Base-by-base conservation (phyloP, 768 basidiomycete genomes). In the Pilatotrama ljubarskyi region DNA sequence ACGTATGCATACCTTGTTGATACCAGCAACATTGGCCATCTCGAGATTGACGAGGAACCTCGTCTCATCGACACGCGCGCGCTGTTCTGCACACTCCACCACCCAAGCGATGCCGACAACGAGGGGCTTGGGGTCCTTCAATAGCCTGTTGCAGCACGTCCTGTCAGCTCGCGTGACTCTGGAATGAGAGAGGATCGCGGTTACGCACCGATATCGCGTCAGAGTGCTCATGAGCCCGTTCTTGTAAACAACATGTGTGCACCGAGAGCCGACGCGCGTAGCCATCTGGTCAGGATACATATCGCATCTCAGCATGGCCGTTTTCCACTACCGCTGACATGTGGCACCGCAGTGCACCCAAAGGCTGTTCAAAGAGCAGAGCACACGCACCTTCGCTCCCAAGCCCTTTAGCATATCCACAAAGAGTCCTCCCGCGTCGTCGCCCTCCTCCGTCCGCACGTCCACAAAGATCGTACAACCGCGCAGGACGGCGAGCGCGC, bases 51-150 rank as follows among this genome's bases (percentile, higher is more conserved):
- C 80, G 32, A 85, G 73, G 68, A 85, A 90, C 43, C 75, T 79
- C 3, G 76, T 71, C 69, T 93, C 93, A 22, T 87, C 90, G 3
- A 89, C 82, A 44, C 74, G 81, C 38, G 72, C 72, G 44, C 81
- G 78, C 62, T 85, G 82, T 66, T 94, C 92, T 1, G 82, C 88
- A 64, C 92, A 95, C 68, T 91, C 86, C 2, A 94, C 90, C 5
- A 95, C 89, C 93, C 93, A 95, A 17, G 84, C 88, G 64, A 94
- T 91, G 8, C 91, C 90, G 15, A 96, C 88, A 15, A 93, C 85
- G 24, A 76, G 64, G 0, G 93, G 93, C 67, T 87, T 81, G 68
- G 71, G 90, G 40, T 91, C 86, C 44, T 83, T 76, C 22, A 91
- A 74, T 48, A 84, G 69, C 52, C 89, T 90, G 35, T 10, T 43